Evolutionary conservation across 345 rosid species (phyloP), one percentile per base, ranked within the genome.

Genomic region (Excoecaria agallocha): DNA sequence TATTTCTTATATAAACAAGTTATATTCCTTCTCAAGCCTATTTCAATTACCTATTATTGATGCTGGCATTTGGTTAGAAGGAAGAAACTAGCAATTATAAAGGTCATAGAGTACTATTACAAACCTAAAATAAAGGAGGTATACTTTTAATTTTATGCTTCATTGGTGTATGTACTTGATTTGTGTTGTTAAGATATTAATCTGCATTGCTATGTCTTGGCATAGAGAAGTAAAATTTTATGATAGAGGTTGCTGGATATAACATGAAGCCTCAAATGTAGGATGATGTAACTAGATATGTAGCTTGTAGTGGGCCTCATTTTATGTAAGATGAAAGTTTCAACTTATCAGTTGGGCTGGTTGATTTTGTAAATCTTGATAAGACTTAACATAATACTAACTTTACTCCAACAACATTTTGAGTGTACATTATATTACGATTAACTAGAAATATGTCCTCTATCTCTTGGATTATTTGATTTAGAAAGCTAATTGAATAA

Each of bases 151-250:
- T n/a, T n/a, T n/a, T n/a, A n/a, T n/a, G n/a, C n/a, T n/a, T n/a
- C n/a, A n/a, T n/a, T n/a, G n/a, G n/a, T n/a, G n/a, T n/a, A n/a
- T n/a, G n/a, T n/a, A n/a, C n/a, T n/a, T n/a, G n/a, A n/a, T n/a
- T n/a, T n/a, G n/a, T n/a, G n/a, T n/a, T 3, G 22, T 55, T 54
- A 49, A 60, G 22, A 22, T 39, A 22, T 63, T 6, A 25, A 50
- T 56, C 61, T 73, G 62, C 63, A 25, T 55, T 61, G 62, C 67
- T 59, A 24, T 11, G 0, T 19, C 45, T 30, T 62, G 19, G 41
- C 67, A 63, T 38, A 5, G n/a, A 48, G 24, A 65, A 37, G 39
- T 30, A 62, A 63, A 48, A 43, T 67, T 59, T 62, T 61, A 35
- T 17, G 5, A 59, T 37, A 20, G 57, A 57, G 24, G 24, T 72